Percentiles rank a stretch among this genome's conserved stretches.
phyloP scores from a whole-genome alignment of 1,284 basidiomycete species.

The Cystobasidium sp. region DNA sequence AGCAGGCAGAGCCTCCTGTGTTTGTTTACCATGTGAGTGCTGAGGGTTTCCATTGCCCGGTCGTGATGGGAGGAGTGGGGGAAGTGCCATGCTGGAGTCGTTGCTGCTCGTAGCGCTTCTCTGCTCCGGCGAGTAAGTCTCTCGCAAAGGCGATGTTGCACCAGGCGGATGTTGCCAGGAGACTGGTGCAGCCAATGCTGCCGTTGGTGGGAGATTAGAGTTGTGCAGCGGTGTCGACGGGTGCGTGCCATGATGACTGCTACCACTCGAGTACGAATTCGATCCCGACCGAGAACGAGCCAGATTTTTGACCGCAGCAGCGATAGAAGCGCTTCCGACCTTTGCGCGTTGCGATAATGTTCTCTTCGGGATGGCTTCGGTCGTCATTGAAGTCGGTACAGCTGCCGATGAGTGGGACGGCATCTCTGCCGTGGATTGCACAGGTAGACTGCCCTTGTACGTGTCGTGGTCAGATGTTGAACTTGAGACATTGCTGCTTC shows the following conservation, averaged over 20 bases:
- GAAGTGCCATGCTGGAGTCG: conserved; percentile 13
- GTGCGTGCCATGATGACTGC: not conserved
- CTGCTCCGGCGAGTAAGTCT: conserved; percentile 7
- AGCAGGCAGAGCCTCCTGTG: conserved; percentile 16
- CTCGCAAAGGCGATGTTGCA: conserved; percentile 7
- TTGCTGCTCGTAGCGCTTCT: conserved; percentile 21
- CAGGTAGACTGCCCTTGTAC: conserved; percentile 7
- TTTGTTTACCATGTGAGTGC: not conserved
- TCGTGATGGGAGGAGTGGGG: conserved; percentile 11
- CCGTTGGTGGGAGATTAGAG: not conserved
- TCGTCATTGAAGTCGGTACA: not conserved
- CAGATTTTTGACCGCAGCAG: conserved; percentile 35
- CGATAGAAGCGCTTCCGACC: conserved; percentile 18
- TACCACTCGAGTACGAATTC: not conserved
- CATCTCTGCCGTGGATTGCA: not conserved
- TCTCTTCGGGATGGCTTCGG: conserved; percentile 20
- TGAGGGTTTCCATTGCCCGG: not conserved
- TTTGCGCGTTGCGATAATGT: conserved; percentile 38
- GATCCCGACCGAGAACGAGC: conserved; percentile 32
- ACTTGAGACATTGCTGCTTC: conserved; percentile 11
- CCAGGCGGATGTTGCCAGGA: conserved; percentile 18
- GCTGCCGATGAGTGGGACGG: not conserved
- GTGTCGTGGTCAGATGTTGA: conserved; percentile 7
- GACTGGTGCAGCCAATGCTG: not conserved
- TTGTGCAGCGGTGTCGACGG: not conserved